Evolutionary conservation across 305 asterid species (phyloP), one percentile per base, ranked within the genome.

Genomic region (Fraxinus sp.): DNA sequence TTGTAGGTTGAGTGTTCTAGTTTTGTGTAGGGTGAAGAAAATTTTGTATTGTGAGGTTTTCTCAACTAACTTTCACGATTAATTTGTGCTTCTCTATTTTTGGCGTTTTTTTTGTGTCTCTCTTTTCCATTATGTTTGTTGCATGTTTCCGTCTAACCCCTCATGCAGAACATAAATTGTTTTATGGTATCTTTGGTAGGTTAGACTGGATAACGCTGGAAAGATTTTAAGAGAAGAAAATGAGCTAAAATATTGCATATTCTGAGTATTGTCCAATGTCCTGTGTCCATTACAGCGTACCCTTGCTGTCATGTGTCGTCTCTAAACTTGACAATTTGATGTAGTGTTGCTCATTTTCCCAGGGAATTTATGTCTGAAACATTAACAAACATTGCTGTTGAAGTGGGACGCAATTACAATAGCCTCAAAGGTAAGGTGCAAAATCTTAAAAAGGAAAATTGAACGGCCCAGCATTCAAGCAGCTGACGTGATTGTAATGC

Each of bases 351-450:
- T 1, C 28, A 6, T 22, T 18, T 62, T 22, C 70, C 9, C 5
- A 59, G 70, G 70, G 70, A 59, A 8, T 59, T 59, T 20, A 59
- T 59, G 30, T 30, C 70, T 2, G 70, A 59, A 59, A 59, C 70
- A 20, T 20, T 59, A 20, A 59, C 14, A 6, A 59, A 59, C 70
- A 59, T 59, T 59, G 70, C 30, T 6, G 30, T 59, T 59, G 30
- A 59, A 59, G 30, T 59, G 30, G 70, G 8, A 18, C 14, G 30
- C 30, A 59, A 59, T 7, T 59, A 20, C 70, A 59, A 59, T 59
- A 18, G 74, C 75, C 46, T 77, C 22, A 55, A 77, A 55, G 74
- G 26, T 13, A 49, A 77, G 74, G 13, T 46, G 77, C 74, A 77
- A 77, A 68, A 39, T 30, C 46, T 77, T 20, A 37, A 24, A 68